phyloP scores from a whole-genome alignment of 306 rosid genomes.

The Acacia acuminata region DNA sequence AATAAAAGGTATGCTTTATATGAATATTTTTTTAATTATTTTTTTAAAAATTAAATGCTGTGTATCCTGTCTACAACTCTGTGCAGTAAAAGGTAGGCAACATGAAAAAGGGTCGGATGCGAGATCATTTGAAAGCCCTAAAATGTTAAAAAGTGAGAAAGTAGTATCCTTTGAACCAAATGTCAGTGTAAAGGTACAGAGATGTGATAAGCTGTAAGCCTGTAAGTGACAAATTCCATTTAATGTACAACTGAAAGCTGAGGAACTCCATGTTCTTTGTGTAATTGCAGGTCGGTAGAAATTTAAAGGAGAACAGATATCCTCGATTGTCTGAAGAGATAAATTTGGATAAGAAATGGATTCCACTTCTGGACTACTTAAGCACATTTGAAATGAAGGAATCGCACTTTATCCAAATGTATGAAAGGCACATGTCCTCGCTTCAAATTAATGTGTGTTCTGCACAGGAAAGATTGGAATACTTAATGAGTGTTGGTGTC shows the following conservation, averaged over 20 bases:
- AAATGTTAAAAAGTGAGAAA: conserved; percentile 37
- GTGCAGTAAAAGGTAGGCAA: conserved; percentile 46
- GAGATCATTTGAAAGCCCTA: conserved; percentile 37
- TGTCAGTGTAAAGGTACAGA: conserved; percentile 61
- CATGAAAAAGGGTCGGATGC: conserved; percentile 37
- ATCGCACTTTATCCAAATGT: conserved; percentile 92
- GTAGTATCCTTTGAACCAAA: conserved; percentile 35
- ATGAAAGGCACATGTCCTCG: conserved; percentile 87
- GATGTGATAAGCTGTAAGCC: conserved; percentile 17
- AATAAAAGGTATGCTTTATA: conserved; percentile 32
- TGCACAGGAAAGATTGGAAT: conserved; percentile 87
- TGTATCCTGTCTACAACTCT: conserved; percentile 12
- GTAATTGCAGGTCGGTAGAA: conserved; percentile 55
- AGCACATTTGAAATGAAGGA: conserved; percentile 87
- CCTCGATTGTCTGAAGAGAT: conserved; percentile 76
- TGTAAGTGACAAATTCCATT: conserved; percentile 21
- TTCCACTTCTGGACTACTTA: conserved; percentile 92
- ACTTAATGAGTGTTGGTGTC: conserved; percentile 87
- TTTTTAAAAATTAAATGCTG: conserved; percentile 12
- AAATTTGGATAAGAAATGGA: conserved; percentile 70
- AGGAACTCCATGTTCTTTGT: conserved; percentile 16
- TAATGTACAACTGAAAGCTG: conserved; percentile 13
- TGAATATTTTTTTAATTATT: neutral
- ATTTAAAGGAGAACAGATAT: conserved; percentile 54
- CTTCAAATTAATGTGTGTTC: conserved; percentile 84